Conservation (phyloP, 495 filamentous ascomycete genomes). For the Xylaria cubensis region DNA sequence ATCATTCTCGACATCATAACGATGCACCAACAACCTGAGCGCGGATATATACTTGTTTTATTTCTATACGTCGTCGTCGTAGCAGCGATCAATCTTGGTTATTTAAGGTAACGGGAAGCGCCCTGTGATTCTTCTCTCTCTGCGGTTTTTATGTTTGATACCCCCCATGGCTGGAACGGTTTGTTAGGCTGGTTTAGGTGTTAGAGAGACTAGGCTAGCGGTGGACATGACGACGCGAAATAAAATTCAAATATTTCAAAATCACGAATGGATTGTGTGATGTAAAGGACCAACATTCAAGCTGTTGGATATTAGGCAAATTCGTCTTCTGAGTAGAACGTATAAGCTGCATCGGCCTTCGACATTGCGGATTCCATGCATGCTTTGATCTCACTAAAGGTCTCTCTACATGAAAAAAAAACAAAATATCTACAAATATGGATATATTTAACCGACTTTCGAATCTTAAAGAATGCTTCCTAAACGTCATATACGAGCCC, state of each 20-base stretch:
- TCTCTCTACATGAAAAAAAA: neutral
- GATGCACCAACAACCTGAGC: conserved; percentile 23
- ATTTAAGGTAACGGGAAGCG: neutral
- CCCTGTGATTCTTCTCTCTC: neutral
- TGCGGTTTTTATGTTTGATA: conserved; percentile 35
- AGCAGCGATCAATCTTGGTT: neutral
- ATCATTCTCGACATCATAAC: conserved; percentile 23
- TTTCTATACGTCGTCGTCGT: conserved; percentile 13
- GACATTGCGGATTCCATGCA: too few species aligned
- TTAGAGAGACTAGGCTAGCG: conserved; percentile 4
- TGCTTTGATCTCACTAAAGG: neutral
- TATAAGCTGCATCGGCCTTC: neutral
- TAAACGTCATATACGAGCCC: conserved; percentile 4
- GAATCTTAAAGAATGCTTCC: conserved; percentile 12
- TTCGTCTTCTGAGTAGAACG: neutral
- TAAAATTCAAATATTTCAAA: neutral
- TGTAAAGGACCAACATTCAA: neutral
- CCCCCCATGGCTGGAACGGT: conserved; percentile 33
- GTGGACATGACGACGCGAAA: neutral
- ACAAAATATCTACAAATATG: neutral
- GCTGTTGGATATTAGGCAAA: neutral
- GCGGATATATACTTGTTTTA: neutral
- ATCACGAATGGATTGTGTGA: neutral
- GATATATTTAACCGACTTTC: neutral
- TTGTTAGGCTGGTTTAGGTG: conserved; percentile 20